Evolutionary conservation across 164 flowering plant species (phyloP).

Genomic region (Hamamelis virginiana): DNA sequence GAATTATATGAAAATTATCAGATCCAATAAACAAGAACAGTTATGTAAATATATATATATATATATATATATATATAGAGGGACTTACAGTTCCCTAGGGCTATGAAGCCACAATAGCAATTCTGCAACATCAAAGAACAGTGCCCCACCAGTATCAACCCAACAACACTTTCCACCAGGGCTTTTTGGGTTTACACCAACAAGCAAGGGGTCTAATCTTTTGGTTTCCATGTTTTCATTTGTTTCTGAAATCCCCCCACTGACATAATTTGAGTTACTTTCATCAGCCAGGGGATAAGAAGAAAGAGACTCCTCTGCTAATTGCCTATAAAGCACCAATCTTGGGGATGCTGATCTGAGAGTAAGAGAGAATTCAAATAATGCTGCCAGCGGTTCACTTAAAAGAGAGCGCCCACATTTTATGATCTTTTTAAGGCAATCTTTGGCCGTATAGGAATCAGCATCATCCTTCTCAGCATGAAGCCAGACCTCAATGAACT

Average conservation of each 20-base stretch:
- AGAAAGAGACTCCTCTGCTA: constrained; percentile 88
- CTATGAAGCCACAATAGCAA: constrained; percentile 58
- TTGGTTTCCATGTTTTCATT: constrained; percentile 21
- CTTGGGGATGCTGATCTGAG: constrained; percentile 96
- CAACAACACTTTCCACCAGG: constrained; percentile 89
- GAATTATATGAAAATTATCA: neutral
- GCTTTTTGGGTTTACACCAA: constrained; percentile 54
- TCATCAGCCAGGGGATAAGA: constrained; percentile 71
- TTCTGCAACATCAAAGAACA: constrained; percentile 69
- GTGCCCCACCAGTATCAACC: constrained; percentile 78
- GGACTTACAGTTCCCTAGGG: constrained; percentile 41
- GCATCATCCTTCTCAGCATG: constrained; percentile 33
- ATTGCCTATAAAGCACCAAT: constrained; percentile 79
- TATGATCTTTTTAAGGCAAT: constrained; percentile 63
- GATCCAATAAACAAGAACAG: neutral
- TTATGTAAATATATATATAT: no score
- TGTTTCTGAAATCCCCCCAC: constrained; percentile 25
- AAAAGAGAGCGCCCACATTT: constrained; percentile 57
- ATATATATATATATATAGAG: neutral
- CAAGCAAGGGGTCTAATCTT: constrained; percentile 40
- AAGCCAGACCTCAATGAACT: constrained; percentile 77
- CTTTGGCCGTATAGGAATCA: constrained; percentile 59
- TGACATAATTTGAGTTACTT: constrained; percentile 16
- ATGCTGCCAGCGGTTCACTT: constrained; percentile 63
- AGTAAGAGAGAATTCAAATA: constrained; percentile 77